Evolutionary conservation across 352 stramenopile genomes (phyloP), one percentile per base, ranked within the genome.

Genomic region (Globisporangium yorkense): DNA sequence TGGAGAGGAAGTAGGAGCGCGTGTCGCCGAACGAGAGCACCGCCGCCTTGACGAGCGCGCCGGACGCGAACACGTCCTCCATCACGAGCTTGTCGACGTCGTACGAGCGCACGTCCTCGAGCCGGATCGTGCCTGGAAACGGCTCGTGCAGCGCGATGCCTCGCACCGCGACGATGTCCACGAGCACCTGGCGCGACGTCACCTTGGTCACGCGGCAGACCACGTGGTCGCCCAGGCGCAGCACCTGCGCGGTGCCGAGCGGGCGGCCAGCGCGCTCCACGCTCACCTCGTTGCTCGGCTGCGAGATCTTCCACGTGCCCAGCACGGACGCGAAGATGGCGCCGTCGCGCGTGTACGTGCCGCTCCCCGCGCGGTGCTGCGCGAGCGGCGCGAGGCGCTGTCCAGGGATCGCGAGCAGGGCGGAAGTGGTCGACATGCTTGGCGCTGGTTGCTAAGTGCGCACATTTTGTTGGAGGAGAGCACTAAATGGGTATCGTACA

Each of bases 11-110:
- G 69, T 92, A 94, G 6, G 84, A 91, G 7, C 82, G 77, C n/a
- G 78, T 88, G 66, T 94, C 82, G 20, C 84, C 84, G 27, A 90
- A 90, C n/a, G 84, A 94, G 35, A 94, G 76, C 66, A 94, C 84
- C 33, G 67, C 65, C 12, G 84, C 84, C 58, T 91, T 89, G 31
- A 94, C 69, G 45, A 94, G 77, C 70, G 83, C 74, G 13, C 70
- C 75, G 2, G 80, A 78, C 24, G 67, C 72, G 59, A 94, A 91
- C 31, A 91, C 67, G 39, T 89, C 75, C 56, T 94, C 84, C 51
- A 94, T 72, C 54, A 85, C 71, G 35, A 94, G 63, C 62, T 90
- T 92, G 73, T 94, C 84, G 20, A 91, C 63, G 61, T 94, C 84
- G 56, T 88, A 66, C 44, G 74, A 80, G 15, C 82, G 82, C 55